Evolutionary conservation across 179 eudicot genomes (phyloP), one percentile per base, ranked within the genome.

Genomic region (Actinidia arguta): DNA sequence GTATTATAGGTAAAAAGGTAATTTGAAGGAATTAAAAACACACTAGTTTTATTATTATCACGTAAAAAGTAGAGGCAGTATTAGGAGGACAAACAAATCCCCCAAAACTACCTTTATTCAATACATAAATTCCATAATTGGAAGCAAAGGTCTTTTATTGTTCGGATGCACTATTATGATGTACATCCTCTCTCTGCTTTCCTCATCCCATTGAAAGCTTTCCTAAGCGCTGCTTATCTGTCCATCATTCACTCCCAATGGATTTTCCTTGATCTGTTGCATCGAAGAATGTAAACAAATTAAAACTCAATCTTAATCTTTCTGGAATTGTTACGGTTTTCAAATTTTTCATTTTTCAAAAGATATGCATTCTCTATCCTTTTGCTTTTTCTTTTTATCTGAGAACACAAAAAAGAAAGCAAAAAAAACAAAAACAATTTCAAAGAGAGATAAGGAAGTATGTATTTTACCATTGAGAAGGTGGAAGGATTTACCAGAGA

Each of bases 181-280:
- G 31, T n/a, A 24, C 80, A 42, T 11, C 18, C 69, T 58, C 69
- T 54, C 4, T 9, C 44, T 10, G 46, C 27, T 64, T 52, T 67
- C 82, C 74, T 18, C 39, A 5, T 5, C 22, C 54, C 47, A 10
- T 66, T n/a, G 61, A 50, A 5, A 67, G n/a, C 36, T 24, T 73
- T 27, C 72, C 75, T 75, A 93, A 78, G 88, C 84, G 56, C 85
- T 86, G 86, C 83, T 89, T 81, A 12, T 83, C 75, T 78, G 88
- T 16, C 86, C 88, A 4, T 68, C 91, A 78, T 89, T 90, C 68
- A 93, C 88, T 78, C 84, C 89, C 46, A 92, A 36, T 0, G 95
- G 97, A 73, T 86, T 93, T 86, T 84, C 78, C 89, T 92, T 90
- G 88, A 94, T 88, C 97, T 93, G 92, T 75, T 44, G 36, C 62